phyloP scores from a whole-genome alignment of 1,284 basidiomycete genomes.

The Apiotrichum porosum region DNA sequence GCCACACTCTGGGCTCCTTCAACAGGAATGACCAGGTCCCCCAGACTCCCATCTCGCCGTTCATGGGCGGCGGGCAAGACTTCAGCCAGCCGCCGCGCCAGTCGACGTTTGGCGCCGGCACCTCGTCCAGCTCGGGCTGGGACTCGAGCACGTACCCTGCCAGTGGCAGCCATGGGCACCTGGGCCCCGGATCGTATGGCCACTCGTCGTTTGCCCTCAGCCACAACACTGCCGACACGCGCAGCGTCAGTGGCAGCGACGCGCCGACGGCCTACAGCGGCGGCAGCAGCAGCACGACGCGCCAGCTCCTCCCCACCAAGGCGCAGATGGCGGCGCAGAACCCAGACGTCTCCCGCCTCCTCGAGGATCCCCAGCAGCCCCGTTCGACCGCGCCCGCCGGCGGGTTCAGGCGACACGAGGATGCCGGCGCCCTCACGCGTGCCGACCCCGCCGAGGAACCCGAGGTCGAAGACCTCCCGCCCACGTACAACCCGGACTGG shows the following conservation, averaged over 20 bases:
- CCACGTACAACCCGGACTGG: constrained; percentile 40
- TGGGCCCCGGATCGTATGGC: not conserved
- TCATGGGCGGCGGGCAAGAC: constrained; percentile 23
- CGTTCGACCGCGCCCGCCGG: constrained; percentile 25
- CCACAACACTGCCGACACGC: no score
- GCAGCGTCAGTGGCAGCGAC: no score
- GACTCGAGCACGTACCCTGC: not conserved
- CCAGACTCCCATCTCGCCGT: constrained; percentile 33
- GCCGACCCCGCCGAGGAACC: constrained; percentile 1
- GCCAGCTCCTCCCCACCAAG: not conserved
- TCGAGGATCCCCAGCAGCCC: constrained; percentile 13
- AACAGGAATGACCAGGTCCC: no score
- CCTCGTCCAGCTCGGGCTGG: not conserved
- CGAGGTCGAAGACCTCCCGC: constrained; percentile 39
- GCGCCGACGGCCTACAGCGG: not conserved
- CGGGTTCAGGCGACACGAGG: constrained; percentile 37
- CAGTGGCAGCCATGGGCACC: no score
- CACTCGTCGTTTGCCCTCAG: no score
- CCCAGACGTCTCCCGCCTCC: not conserved
- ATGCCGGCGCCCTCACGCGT: constrained; percentile 28
- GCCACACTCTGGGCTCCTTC: no score
- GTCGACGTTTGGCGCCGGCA: no score
- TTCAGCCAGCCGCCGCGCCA: not conserved
- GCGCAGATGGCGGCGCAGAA: constrained; percentile 2
- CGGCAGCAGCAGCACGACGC: no score